Evolutionary conservation across 768 basidiomycete genomes (phyloP).

Genomic region (Kwoniella sp.): DNA sequence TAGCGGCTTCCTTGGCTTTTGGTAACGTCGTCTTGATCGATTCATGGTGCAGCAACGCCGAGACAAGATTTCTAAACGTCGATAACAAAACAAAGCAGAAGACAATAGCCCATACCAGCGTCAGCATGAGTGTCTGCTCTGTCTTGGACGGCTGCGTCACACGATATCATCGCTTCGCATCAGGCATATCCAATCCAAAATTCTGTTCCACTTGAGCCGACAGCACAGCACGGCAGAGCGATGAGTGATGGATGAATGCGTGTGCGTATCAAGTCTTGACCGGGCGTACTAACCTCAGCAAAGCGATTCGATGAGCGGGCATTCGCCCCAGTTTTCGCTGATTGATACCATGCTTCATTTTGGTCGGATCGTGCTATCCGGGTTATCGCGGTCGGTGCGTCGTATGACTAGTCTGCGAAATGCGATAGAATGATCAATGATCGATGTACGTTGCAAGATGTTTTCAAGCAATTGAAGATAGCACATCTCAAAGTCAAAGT

Average conservation of each 20-base stretch:
- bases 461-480: neutral
- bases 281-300: slow-evolving; percentile 82
- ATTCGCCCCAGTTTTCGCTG: slow-evolving; percentile 90
- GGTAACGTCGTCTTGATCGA: slow-evolving; percentile 93
- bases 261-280: too few relatives aligned
- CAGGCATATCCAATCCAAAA: too few relatives aligned
- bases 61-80: slow-evolving; percentile 92
- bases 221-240: too few relatives aligned
- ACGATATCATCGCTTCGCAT: too few relatives aligned
- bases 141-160: too few relatives aligned
- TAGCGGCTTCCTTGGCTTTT: slow-evolving; percentile 88
- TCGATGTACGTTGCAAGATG: neutral
- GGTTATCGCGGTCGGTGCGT: neutral
- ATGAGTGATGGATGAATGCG: too few relatives aligned
- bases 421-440: neutral
- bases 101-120: too few relatives aligned
- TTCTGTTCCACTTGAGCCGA: too few relatives aligned
- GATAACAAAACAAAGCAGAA: too few relatives aligned
- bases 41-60: slow-evolving; percentile 90
- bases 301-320: slow-evolving; percentile 86
- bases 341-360: slow-evolving; percentile 92
- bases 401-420: neutral
- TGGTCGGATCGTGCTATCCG: neutral
- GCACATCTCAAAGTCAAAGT: too few relatives aligned
- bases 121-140: too few relatives aligned